Evolutionary conservation across 1,139 yeast species (phyloP), one percentile per base, ranked within the genome.

Genomic region (Diutina ranongensis): DNA sequence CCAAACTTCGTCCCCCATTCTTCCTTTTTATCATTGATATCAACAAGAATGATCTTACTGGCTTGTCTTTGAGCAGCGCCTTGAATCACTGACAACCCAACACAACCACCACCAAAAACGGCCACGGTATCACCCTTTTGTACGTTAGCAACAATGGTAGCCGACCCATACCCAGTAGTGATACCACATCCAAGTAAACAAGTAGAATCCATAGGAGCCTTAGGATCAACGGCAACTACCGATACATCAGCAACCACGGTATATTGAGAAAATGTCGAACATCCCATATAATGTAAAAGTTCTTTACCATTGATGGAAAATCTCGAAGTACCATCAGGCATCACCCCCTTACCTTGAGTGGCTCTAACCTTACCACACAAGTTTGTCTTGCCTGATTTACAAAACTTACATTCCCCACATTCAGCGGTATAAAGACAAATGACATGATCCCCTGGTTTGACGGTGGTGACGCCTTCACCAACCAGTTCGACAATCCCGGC

Each of bases 101-200:
- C 96, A 61, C 95, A 84, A 50, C 98, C 98, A 51, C 95, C 94
- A 63, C 98, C 98, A 59, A 94, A 92, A 45, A 92, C 86, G 44
- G 97, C 98, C 49, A 92, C 88, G 51, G 84, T 87, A 62, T 92
- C 97, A 55, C 97, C 97, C 62, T 79, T 74, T 63, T 84, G 83
- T 49, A 92, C 94, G 57, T 89, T 76, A 52, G 97, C 98, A 47
- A 96, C 86, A 68, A 86, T 84, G 55, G 86, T 77, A 47, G 97
- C 98, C 46, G 98, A 96, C 64, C 98, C 98, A 63, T 85, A 87
- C 52, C 98, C 98, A 46, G 98, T 92, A 51, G 98, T 92, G 60
- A 92, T 87, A 71, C 98, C 98, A 65, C 98, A 92, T 44, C 98
- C 98, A 56, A 94, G 76, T 64, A 92, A 70, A 72, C 97, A 89